These are phyloP conservation scores for Haplosporangium sp. DNA, from an alignment of 371 early-diverging fungal species.

Conservation along the genomic window DNA sequence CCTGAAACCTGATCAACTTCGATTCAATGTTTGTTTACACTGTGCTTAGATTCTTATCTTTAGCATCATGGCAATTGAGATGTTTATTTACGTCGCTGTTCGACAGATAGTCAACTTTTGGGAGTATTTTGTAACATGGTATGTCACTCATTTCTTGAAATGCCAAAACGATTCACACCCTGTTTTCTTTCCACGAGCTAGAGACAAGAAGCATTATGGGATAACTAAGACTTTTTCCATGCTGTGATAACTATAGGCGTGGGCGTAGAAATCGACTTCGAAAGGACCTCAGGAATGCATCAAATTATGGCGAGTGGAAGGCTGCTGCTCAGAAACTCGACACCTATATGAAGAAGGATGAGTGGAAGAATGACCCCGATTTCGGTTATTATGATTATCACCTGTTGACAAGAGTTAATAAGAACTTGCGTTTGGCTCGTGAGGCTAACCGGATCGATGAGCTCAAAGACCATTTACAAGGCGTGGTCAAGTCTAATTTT, in stretches of 20 bases:
- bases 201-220: background rate
- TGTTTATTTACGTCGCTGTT: slow-evolving; percentile 73
- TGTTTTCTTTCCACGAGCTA: no score
- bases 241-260: slow-evolving; percentile 57
- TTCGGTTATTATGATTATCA: slow-evolving; percentile 77
- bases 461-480: slow-evolving; percentile 61
- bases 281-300: slow-evolving; percentile 62
- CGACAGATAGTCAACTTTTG: slow-evolving; percentile 81
- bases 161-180: no score
- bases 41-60: slow-evolving; percentile 66
- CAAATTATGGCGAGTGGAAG: slow-evolving; percentile 79
- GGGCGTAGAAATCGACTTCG: slow-evolving; percentile 67
- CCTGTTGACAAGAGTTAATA: slow-evolving; percentile 74
- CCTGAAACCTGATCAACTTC: background rate
- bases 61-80: slow-evolving; percentile 72
- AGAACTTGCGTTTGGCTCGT: slow-evolving; percentile 54
- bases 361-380: slow-evolving; percentile 77
- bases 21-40: background rate
- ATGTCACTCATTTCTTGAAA: slow-evolving; percentile 22
- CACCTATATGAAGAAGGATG: slow-evolving; percentile 72
- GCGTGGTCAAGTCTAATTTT: slow-evolving; percentile 83
- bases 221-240: background rate
- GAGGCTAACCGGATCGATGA: slow-evolving; percentile 32
- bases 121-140: slow-evolving; percentile 79
- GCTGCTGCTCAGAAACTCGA: slow-evolving; percentile 78